Conservation (phyloP, 371 early-diverging fungal genomes). For the Rhizopus arrhizus region DNA sequence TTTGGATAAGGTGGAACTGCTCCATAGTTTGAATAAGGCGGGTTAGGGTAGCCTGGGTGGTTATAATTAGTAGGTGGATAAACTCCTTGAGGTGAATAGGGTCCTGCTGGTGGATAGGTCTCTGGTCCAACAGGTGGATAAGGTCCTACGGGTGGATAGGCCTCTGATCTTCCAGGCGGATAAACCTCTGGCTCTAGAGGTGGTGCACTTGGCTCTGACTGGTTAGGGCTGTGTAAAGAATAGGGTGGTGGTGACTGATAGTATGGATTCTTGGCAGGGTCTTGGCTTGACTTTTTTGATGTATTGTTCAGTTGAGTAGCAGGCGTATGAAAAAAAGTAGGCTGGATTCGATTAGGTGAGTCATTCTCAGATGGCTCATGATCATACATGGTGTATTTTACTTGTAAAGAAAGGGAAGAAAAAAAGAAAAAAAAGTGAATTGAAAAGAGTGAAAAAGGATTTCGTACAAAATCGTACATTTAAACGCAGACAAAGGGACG, state of each 20-base stretch:
- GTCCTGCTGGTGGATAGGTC: no score
- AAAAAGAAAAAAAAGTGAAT: background rate
- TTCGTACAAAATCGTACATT: background rate
- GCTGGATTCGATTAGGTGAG: background rate
- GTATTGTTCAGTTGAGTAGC: background rate
- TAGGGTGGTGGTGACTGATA: conserved; percentile 2
- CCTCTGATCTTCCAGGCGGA: no score
- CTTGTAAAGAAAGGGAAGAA: background rate
- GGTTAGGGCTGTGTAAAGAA: background rate
- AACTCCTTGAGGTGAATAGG: background rate
- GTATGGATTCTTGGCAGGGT: conserved; percentile 1
- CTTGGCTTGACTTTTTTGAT: background rate
- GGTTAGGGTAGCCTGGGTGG: background rate
- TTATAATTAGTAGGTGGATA: conserved; percentile 2
- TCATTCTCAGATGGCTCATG: background rate
- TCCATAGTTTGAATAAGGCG: conserved; percentile 8
- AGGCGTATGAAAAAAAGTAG: conserved; percentile 1
- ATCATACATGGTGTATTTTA: background rate
- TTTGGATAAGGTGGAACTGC: conserved; percentile 3
- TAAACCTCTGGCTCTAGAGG: background rate
- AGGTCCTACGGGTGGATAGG: no score
- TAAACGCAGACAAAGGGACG: background rate
- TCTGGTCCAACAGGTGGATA: no score
- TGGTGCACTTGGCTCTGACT: background rate
- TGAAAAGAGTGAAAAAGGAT: background rate